Evolutionary conservation across 2,329 filamentous ascomycete genomes (phyloP), one percentile per base, ranked within the genome.

Genomic region (Fusarium neocosmosporiellum): DNA sequence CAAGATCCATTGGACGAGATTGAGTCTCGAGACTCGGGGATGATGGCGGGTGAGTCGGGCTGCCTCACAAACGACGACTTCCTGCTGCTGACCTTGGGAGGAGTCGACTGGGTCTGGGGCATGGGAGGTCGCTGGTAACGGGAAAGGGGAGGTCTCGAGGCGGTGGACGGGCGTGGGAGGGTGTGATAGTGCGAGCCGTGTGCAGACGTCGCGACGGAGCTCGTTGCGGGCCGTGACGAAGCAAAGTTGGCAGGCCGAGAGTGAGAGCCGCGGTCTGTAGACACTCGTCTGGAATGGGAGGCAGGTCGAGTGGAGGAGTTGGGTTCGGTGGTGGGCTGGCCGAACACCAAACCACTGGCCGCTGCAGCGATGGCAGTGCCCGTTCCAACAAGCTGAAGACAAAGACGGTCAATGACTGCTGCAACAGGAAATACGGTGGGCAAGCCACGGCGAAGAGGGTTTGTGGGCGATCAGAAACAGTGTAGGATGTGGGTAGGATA

Each of bases 1-100:
- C 93, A 95, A 31, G 92, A 94, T 63, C 89, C 86, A 77, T 85
- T 88, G 36, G 89, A 91, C 18, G 90, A 91, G 36, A 87, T 75
- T 5, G 90, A 92, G 75, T 90, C 88, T 71, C 89, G 84, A 41
- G 82, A 79, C 72, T 90, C 88, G 14, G 80, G 81, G 24, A 81
- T 80, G 22, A 81, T 77, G 29, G 81, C 78, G 33, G 79, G 72
- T 53, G 78, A 75, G 48, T 87, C 86, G 41, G 77, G 76, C 36
- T 80, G 80, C 63, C 81, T 84, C 58, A 83, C 81, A 46, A 85
- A 79, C 1, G 86, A 86, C 27, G 83, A 84, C 59, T 86, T 84
- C 66, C 84, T 82, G 67, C 79, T 78, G 27, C 80, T 79, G 20
- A 79, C 70, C 57, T 80, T 84, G 22, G 84, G 82, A 5, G 85